Base-by-base conservation (phyloP, 179 eudicot genomes). In the Silene coronaria region DNA sequence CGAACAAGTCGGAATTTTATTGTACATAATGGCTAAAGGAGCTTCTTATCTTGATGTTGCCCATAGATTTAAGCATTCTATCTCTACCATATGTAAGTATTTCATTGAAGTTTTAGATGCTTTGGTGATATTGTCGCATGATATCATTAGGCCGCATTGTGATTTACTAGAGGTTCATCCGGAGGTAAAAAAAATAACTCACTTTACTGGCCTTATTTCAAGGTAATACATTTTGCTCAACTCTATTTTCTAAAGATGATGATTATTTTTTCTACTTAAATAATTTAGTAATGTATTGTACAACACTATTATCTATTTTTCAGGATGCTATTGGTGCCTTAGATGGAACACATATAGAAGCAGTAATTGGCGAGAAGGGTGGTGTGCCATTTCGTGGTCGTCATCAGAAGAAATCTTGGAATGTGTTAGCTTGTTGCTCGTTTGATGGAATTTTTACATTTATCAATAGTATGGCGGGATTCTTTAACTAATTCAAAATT, bases 371-470 rank as follows among this genome's bases (percentile, higher is more conserved):
- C 53, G 4, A 46, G 14, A 46, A 46, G 53, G 16, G 11, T 46
- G 16, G 53, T 46, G 16, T 46, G 3, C 53, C 14, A 46, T 46
- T 46, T 46, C 53, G 53, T 1, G 53, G 53, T 46, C 16, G 53
- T 4, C 14, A 46, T 46, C 53, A 46, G 11, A 13, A 46, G 12
- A 46, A 46, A 46, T 9, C 16, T 46, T 46, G 14, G 53, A 46
- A 46, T 46, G 16, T 46, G 53, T 46, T 46, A 13, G 53, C 53
- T 46, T 46, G 53, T 46, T 13, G 53, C 16, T 46, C 53, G 11
- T 77, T 70, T 70, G 70, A 59, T 9, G 61, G 16, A 17, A 6
- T 77, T 2, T 70, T 42, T 27, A 77, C 75, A 24, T 75, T 46
- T 45, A 51, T 75, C 4, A 45, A 77, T 30, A 0, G 34, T 63